These are phyloP conservation scores for Diaporthe sp. DNA, from an alignment of 2,329 filamentous ascomycete genomes.

Conservation along the genomic window DNA sequence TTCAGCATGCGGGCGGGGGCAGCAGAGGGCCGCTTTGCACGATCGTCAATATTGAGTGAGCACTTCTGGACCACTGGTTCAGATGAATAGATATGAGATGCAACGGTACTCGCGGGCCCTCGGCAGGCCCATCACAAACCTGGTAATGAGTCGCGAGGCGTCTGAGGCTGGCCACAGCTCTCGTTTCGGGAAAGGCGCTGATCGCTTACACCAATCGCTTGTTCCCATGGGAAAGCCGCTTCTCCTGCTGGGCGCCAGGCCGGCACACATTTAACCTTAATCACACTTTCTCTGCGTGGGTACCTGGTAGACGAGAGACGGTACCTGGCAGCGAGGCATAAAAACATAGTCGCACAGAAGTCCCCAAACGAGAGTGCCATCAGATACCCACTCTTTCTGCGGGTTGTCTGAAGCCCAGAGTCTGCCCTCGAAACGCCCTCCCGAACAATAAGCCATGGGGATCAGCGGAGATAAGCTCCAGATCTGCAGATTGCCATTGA, in stretches of 20 bases:
- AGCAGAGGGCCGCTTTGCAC: background rate
- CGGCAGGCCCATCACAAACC: slow-evolving; percentile 22
- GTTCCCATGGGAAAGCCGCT: background rate
- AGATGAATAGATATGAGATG: slow-evolving; percentile 31
- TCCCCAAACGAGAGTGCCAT: background rate
- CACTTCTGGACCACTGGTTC: slow-evolving; percentile 21
- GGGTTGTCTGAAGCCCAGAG: background rate
- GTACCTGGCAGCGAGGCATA: slow-evolving; percentile 15
- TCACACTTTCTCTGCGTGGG: background rate
- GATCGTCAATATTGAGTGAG: slow-evolving; percentile 6
- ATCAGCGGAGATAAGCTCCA: slow-evolving; percentile 14
- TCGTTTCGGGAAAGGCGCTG: slow-evolving; percentile 15
- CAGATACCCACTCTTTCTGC: slow-evolving; percentile 18
- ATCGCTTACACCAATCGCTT: slow-evolving; percentile 20
- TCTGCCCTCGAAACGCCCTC: slow-evolving; percentile 6
- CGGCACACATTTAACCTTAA: slow-evolving; percentile 33
- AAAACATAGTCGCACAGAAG: slow-evolving; percentile 15
- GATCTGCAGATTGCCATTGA: slow-evolving; percentile 29
- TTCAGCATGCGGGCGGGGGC: background rate
- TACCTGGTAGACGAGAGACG: background rate
- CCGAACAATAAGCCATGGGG: slow-evolving; percentile 1
- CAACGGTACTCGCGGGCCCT: slow-evolving; percentile 6
- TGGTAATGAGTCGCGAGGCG: slow-evolving; percentile 31
- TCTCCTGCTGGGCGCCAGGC: slow-evolving; percentile 10
- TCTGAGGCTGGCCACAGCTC: slow-evolving; percentile 27